phyloP scores from a whole-genome alignment of 805 yeast species.

The Candida rishiriensis region DNA sequence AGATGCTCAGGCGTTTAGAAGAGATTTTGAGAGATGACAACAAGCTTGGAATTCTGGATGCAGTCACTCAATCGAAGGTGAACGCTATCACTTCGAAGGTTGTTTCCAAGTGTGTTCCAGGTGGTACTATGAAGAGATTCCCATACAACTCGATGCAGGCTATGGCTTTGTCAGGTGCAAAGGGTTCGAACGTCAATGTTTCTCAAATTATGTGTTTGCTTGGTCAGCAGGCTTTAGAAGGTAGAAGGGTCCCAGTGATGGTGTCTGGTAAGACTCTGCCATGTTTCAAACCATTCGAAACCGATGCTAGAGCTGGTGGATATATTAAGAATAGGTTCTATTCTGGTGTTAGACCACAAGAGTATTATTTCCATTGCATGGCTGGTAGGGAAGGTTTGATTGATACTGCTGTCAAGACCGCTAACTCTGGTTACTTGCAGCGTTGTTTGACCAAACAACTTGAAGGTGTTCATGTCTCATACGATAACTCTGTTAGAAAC shows the following conservation, averaged over 20 bases:
- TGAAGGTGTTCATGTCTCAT: conserved; percentile 92
- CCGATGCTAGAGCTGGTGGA: conserved; percentile 98
- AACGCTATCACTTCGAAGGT: conserved; percentile 91
- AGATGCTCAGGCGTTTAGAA: conserved; percentile 82
- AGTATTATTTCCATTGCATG: conserved; percentile 99
- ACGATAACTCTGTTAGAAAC: conserved; percentile 94
- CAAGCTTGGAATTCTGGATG: conserved; percentile 91
- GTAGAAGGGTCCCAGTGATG: conserved; percentile 99
- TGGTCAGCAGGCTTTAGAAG: conserved; percentile 99
- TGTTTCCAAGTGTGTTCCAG: conserved; percentile 91
- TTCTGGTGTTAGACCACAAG: conserved; percentile 97
- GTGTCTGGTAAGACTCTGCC: conserved; percentile 97
- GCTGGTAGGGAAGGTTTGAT: conserved; percentile 99
- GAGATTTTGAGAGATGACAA: conserved; percentile 92
- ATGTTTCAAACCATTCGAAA: conserved; percentile 92
- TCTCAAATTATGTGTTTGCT: conserved; percentile 99
- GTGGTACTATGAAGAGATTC: conserved; percentile 90
- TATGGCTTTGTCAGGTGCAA: conserved; percentile 99
- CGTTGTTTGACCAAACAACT: conserved; percentile 97
- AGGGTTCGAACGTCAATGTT: conserved; percentile 97
- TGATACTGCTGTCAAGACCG: conserved; percentile 98
- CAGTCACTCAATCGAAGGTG: conserved; percentile 90
- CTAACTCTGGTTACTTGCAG: conserved; percentile 96
- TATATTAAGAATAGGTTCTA: conserved; percentile 95
- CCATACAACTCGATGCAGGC: conserved; percentile 97